Percentiles rank a stretch among this genome's conserved stretches.
Evolutionary conservation across 202 grass and related monocot species (phyloP).

Genomic region (Setaria italica): DNA sequence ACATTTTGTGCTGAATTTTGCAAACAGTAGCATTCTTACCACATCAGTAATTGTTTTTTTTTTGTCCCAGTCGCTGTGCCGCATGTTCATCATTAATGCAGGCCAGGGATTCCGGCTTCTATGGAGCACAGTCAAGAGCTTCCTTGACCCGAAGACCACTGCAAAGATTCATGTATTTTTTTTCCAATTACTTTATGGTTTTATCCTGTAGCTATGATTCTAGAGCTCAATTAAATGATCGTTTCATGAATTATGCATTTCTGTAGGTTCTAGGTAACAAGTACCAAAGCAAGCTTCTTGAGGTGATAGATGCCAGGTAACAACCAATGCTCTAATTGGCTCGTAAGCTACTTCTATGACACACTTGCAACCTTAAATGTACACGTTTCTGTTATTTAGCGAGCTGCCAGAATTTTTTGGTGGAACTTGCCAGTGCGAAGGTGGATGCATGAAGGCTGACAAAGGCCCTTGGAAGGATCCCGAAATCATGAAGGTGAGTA

Average conservation of each 20-base stretch:
- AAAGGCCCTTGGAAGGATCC: slow-evolving; percentile 94
- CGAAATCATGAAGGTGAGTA: slow-evolving; percentile 77
- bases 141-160: slow-evolving; percentile 97
- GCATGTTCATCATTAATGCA: slow-evolving; percentile 99
- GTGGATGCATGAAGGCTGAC: slow-evolving; percentile 92
- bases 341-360: slow-evolving; percentile 20
- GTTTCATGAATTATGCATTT: slow-evolving; percentile 35
- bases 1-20: too few relatives aligned
- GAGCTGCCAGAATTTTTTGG: slow-evolving; percentile 94
- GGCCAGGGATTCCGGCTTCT: slow-evolving; percentile 90
- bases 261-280: slow-evolving; percentile 91
- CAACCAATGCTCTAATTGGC: background rate
- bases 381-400: slow-evolving; percentile 49
- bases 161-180: slow-evolving; percentile 87
- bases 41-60: background rate
- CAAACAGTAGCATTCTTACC: slow-evolving; percentile 23
- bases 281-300: slow-evolving; percentile 95
- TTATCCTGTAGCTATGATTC: slow-evolving; percentile 18
- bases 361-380: slow-evolving; percentile 1
- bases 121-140: slow-evolving; percentile 92
- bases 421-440: slow-evolving; percentile 86
- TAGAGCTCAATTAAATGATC: slow-evolving; percentile 16
- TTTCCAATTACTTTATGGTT: slow-evolving; percentile 1
- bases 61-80: slow-evolving; percentile 71
- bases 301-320: slow-evolving; percentile 95